Conservation (phyloP, 306 rosid genomes). For the Myrica gale region DNA sequence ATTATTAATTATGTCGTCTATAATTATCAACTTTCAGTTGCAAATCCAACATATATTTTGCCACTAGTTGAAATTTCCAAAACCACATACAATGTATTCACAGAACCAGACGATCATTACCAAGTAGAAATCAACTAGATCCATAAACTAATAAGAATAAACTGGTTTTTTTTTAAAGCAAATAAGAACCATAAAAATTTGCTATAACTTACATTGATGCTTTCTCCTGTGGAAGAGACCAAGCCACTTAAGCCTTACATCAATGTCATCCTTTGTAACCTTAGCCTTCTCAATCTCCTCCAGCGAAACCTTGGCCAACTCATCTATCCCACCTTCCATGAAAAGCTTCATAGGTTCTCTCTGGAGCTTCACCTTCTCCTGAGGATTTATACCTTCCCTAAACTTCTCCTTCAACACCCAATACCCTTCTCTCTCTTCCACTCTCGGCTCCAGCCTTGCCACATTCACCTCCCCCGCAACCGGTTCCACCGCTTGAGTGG, state of each 20-base stretch:
- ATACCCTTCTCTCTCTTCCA: constrained; percentile 68
- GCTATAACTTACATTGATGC: constrained; percentile 68
- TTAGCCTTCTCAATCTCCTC: constrained; percentile 70
- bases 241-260: constrained; percentile 97
- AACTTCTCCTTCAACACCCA: constrained; percentile 80
- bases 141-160: too few relatives aligned
- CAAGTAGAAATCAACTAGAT: too few relatives aligned
- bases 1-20: background rate
- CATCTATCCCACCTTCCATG: constrained; percentile 72
- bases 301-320: constrained; percentile 58
- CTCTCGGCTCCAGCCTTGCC: constrained; percentile 68
- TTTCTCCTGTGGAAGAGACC: constrained; percentile 93
- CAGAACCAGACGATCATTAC: background rate
- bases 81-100: background rate
- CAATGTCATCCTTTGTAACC: constrained; percentile 71
- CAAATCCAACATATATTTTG: background rate
- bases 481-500: constrained; percentile 47
- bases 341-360: constrained; percentile 87
- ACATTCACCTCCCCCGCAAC: constrained; percentile 34
- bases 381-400: constrained; percentile 56
- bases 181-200: background rate
- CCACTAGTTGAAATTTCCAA: background rate
- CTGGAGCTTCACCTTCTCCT: constrained; percentile 73
- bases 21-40: background rate
- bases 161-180: background rate